Percentiles rank a stretch among this genome's conserved stretches.
Evolutionary conservation across 2,329 filamentous ascomycete species (phyloP).

Genomic region (Exophiala lecanii-corni): DNA sequence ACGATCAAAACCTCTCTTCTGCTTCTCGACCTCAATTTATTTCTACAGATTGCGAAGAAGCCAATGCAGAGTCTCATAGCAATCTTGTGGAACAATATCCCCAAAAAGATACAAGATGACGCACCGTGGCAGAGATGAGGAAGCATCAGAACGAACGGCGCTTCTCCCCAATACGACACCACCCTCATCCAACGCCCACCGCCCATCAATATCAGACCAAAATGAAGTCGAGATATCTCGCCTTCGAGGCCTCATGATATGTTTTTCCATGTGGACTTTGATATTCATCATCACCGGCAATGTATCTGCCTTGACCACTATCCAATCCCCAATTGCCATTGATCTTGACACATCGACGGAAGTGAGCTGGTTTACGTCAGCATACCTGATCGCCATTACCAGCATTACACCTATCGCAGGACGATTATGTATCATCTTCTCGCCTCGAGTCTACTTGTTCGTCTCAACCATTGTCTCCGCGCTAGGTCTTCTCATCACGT

Average conservation of each 20-base stretch:
- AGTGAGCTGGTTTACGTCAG: slow-evolving; percentile 75
- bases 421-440: slow-evolving; percentile 68
- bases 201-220: no score
- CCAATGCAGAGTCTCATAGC: no score
- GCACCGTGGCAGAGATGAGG: background rate
- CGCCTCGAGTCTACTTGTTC: slow-evolving; percentile 59
- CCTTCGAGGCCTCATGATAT: slow-evolving; percentile 17
- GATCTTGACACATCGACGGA: slow-evolving; percentile 70
- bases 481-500: slow-evolving; percentile 61
- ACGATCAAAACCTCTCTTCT: no score
- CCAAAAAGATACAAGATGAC: no score
- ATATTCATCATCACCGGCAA: slow-evolving; percentile 44
- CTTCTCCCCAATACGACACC: no score
- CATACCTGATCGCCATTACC: slow-evolving; percentile 62
- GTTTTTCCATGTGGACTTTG: slow-evolving; percentile 23
- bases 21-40: no score
- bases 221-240: no score
- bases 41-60: no score
- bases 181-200: no score
- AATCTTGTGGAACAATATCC: no score
- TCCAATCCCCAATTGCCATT: slow-evolving; percentile 69
- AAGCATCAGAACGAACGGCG: background rate
- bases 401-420: slow-evolving; percentile 65
- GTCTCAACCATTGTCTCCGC: slow-evolving; percentile 56
- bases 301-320: slow-evolving; percentile 76